Base-by-base conservation (phyloP, 768 basidiomycete genomes). In the Termitomyces sp. region DNA sequence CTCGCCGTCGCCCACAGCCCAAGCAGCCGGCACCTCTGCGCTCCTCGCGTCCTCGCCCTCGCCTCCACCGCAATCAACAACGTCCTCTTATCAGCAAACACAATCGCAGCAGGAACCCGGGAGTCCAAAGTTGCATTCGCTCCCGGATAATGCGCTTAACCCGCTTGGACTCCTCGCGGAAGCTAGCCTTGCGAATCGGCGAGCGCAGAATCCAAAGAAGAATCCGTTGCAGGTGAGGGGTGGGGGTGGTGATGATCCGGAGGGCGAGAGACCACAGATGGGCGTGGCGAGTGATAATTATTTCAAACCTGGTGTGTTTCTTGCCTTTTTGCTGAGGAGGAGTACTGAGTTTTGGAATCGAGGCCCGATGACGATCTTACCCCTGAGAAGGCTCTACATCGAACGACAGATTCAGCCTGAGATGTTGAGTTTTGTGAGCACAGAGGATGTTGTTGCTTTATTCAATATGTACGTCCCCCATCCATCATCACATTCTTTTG, bases 81-180 rank as follows among this genome's bases (percentile, higher is more conserved):
- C n/a, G n/a, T n/a, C 79, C 84, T 9, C 75, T 4, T 39, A 79
- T 7, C 73, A 77, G 13, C 58, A 67, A 22, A 63, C 73, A 24
- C 69, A 74, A 13, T 66, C 58, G 64, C 75, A 58, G 59, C n/a
- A 22, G 6, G 39, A 28, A 13, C 52, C 78, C 1, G 79, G 81
- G 2, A 95, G 93, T 1, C 96, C 95, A 0, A 91, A 95, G 69
- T 79, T 98, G 2, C 94, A 96, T 65, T 92, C 87, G 0, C 76
- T 98, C 5, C 96, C 96, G 0, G 95, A 98, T 72, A 96, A 96
- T 69, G 78, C 91, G 0, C 78, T 98, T 42, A 98, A 96, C 64
- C 96, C 96, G 5, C 80, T 98, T 12, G 96, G 96, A 0, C 78
- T 98, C 0, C 81, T 98, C 18, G 96, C 94, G 0, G 96, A 98